phyloP scores from a whole-genome alignment of 1,139 yeast species.

The Ogataea hybrid region DNA sequence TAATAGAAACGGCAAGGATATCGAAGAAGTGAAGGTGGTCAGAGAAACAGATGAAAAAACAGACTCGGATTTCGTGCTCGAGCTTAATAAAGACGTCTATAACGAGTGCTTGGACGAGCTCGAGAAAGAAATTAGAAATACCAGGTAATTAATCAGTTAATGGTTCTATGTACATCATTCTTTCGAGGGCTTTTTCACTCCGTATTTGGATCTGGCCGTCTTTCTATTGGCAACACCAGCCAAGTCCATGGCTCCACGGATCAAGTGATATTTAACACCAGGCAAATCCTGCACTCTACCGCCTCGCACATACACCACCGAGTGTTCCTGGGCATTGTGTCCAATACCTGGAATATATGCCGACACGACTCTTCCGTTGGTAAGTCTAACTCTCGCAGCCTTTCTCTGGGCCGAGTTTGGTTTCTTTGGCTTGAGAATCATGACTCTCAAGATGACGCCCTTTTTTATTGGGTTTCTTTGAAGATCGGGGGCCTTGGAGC shows the following conservation, averaged over 20 bases:
- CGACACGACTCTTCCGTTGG: constrained; percentile 85
- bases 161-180: constrained; percentile 24
- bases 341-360: constrained; percentile 99
- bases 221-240: constrained; percentile 94
- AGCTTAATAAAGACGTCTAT: constrained; percentile 37
- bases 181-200: constrained; percentile 81
- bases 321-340: constrained; percentile 97
- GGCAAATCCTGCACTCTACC: constrained; percentile 98
- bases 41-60: constrained; percentile 25
- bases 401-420: constrained; percentile 98
- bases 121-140: constrained; percentile 39
- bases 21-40: constrained; percentile 26
- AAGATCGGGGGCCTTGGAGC: constrained; percentile 76
- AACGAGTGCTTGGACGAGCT: constrained; percentile 42
- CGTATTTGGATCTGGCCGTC: constrained; percentile 89
- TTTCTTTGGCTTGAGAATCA: constrained; percentile 94
- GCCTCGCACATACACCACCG: constrained; percentile 93
- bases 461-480: constrained; percentile 80
- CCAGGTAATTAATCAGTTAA: constrained; percentile 1
- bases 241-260: constrained; percentile 91
- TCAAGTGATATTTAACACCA: constrained; percentile 93
- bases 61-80: constrained; percentile 20
- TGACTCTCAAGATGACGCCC: constrained; percentile 92
- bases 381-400: constrained; percentile 90
- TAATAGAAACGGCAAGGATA: constrained; percentile 31